Evolutionary conservation across 2,329 filamentous ascomycete species (phyloP).

Genomic region (Zymoseptoria brevis): DNA sequence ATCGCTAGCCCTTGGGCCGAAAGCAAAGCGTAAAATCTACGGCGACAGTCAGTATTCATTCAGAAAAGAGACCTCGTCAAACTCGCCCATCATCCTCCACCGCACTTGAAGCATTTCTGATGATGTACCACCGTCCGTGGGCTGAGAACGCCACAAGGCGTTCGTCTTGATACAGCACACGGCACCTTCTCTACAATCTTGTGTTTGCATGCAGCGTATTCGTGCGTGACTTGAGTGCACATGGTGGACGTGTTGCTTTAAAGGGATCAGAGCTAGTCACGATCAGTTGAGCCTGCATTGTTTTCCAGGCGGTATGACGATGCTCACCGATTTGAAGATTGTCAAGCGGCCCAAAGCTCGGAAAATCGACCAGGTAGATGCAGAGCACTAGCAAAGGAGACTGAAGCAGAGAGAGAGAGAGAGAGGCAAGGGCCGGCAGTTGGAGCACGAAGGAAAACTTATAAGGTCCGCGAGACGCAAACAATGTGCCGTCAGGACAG

Average conservation of each 20-base stretch:
- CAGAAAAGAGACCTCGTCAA: not conserved
- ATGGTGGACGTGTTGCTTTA: slow-evolving; percentile 23
- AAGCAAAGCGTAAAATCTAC: not conserved
- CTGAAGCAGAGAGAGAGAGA: not conserved
- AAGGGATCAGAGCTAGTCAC: not conserved
- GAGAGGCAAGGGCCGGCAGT: slow-evolving; percentile 4
- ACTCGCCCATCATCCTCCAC: slow-evolving; percentile 30
- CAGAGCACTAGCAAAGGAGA: not conserved
- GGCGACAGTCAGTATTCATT: not conserved
- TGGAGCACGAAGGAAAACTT: slow-evolving; percentile 10
- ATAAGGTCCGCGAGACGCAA: slow-evolving; percentile 18
- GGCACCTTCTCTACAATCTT: slow-evolving; percentile 35
- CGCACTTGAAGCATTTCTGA: slow-evolving; percentile 41
- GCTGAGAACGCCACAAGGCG: slow-evolving; percentile 35
- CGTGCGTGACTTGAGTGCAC: slow-evolving; percentile 42
- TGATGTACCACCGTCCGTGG: slow-evolving; percentile 41
- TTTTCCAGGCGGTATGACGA: not conserved
- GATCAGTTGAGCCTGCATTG: not conserved
- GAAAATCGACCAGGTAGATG: not conserved
- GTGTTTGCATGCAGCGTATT: slow-evolving; percentile 40
- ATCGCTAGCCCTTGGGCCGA: not conserved
- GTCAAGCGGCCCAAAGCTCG: not conserved
- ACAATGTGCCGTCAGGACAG: slow-evolving; percentile 19
- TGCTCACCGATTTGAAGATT: not conserved
- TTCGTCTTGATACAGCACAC: slow-evolving; percentile 40